Percentiles rank a stretch among this genome's conserved stretches.
These are phyloP conservation scores for Nitzschia palea DNA, from an alignment of 108 stramenopile species.

Conservation along the genomic window DNA sequence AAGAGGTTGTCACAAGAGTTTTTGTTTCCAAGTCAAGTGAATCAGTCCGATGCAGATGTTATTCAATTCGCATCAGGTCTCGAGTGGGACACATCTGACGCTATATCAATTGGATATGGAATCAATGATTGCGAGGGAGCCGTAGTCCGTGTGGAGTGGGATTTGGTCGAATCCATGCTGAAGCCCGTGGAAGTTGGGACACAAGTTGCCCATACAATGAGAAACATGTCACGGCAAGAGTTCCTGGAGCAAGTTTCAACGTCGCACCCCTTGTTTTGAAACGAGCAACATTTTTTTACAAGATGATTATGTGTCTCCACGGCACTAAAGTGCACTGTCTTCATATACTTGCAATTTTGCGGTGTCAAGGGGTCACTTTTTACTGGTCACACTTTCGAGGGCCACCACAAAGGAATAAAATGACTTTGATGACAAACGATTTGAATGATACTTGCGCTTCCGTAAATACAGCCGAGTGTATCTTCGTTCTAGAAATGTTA, in stretches of 20 bases:
- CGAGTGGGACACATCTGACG: slow-evolving; percentile 27
- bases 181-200: slow-evolving; percentile 32
- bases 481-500: slow-evolving; percentile 81
- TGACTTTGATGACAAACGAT: no score
- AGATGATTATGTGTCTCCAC: no score
- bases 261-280: no score
- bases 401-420: no score
- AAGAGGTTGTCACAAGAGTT: slow-evolving; percentile 64
- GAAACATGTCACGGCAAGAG: neutral
- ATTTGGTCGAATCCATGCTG: slow-evolving; percentile 23
- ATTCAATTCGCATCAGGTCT: slow-evolving; percentile 78
- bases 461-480: slow-evolving; percentile 28
- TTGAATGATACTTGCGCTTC: neutral
- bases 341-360: no score
- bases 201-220: slow-evolving; percentile 58
- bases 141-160: slow-evolving; percentile 8
- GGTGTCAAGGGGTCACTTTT: no score
- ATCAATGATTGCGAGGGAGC: slow-evolving; percentile 64
- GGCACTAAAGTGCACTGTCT: no score
- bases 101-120: slow-evolving; percentile 42
- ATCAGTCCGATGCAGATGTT: slow-evolving; percentile 50
- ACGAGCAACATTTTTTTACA: no score
- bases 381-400: no score
- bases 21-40: slow-evolving; percentile 32
- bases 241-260: no score